phyloP scores from a whole-genome alignment of 805 yeast species.

The Ogataea ramenticola region DNA sequence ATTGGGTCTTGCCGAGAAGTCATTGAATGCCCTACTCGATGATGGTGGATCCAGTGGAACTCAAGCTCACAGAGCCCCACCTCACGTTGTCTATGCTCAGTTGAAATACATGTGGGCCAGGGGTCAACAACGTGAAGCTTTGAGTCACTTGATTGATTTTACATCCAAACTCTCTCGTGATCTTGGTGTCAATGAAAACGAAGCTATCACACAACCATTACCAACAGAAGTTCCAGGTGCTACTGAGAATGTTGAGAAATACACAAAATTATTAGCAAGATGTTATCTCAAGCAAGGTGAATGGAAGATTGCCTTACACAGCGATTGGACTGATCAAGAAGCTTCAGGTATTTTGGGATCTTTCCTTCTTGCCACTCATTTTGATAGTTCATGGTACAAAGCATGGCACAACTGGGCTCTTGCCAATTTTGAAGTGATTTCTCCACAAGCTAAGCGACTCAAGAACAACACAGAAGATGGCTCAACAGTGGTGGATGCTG shows the following conservation, averaged over 20 bases:
- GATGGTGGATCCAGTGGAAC: constrained; percentile 37
- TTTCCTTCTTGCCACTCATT: constrained; percentile 88
- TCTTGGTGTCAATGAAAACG: constrained; percentile 79
- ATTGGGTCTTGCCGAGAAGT: constrained; percentile 85
- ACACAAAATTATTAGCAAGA: constrained; percentile 80
- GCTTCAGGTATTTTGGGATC: constrained; percentile 82
- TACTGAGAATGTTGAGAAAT: constrained; percentile 70
- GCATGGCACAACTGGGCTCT: constrained; percentile 99
- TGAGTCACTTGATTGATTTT: constrained; percentile 79
- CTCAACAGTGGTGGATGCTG: constrained; percentile 10
- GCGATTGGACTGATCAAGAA: constrained; percentile 70
- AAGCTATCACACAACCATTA: constrained; percentile 77
- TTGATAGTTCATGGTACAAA: constrained; percentile 89
- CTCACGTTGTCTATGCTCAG: constrained; percentile 96
- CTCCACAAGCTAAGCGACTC: constrained; percentile 34
- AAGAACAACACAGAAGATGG: constrained; percentile 1
- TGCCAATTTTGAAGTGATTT: constrained; percentile 92
- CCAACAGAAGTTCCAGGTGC: constrained; percentile 69
- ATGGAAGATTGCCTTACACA: constrained; percentile 85
- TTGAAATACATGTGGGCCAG: constrained; percentile 96
- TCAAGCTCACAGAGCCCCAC: constrained; percentile 70
- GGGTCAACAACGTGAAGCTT: constrained; percentile 81
- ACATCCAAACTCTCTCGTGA: constrained; percentile 87
- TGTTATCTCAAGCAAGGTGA: constrained; percentile 97
- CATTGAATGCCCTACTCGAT: constrained; percentile 72